Evolutionary conservation across 371 early-diverging fungal species (phyloP), one percentile per base, ranked within the genome.

Genomic region (Funneliformis caledonium): DNA sequence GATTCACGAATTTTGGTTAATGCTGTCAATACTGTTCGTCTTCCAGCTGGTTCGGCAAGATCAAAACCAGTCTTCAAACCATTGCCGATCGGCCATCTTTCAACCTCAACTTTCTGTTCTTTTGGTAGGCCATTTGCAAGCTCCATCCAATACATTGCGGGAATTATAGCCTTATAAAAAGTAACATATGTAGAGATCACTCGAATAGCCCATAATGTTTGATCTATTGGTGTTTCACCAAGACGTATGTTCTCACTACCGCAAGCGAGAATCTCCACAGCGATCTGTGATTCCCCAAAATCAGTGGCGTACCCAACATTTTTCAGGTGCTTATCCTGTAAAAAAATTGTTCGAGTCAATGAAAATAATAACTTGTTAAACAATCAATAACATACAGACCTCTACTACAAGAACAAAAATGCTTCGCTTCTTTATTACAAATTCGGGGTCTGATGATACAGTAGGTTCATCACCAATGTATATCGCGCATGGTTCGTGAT

Each of bases 141-240:
- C 50, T 61, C 64, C 0, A 47, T 50, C 77, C 77, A 77, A 65
- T 77, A 77, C 42, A 9, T 16, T 14, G n/a, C 48, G 65, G 65
- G 48, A n/a, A 77, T 77, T 48, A 64, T 9, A 47, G 77, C 65
- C 47, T 77, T n/a, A n/a, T n/a, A n/a, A n/a, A n/a, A n/a, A n/a
- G n/a, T n/a, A n/a, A n/a, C n/a, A n/a, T n/a, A n/a, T 64, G 42
- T 60, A 2, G 77, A 77, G 42, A 77, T 77, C 8, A 77, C 77
- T 42, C 50, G 64, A 61, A 76, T 19, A 19, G 65, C 65, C 19
- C 42, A 76, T 76, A 76, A 9, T 3, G 31, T 64, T 47, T 64
- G 64, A 64, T 76, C 77, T 48, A 1, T 48, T 10, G 1, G 11
- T 64, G 33, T n/a, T 9, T 45, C 16, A 64, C 6, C 22, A 45